phyloP scores from a whole-genome alignment of 441 rosid species.

The Bruguiera hainesii region DNA sequence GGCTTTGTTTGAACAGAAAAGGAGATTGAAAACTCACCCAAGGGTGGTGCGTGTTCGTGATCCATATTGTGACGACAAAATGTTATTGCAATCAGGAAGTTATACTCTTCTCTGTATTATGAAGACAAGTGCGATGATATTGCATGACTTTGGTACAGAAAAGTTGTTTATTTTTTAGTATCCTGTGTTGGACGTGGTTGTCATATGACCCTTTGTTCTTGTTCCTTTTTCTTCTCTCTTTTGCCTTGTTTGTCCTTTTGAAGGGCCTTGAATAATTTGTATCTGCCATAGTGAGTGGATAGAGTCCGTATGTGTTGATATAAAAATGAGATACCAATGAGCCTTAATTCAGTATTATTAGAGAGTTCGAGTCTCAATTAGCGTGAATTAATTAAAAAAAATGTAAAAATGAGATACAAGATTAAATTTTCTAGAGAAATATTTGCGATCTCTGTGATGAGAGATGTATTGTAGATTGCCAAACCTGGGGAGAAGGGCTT shows the following conservation, averaged over 20 bases:
- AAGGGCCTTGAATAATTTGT: slow-evolving; percentile 23
- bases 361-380: too few relatives aligned
- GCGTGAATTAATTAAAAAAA: too few relatives aligned
- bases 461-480: too few relatives aligned
- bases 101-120: slow-evolving; percentile 23
- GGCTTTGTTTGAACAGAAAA: slow-evolving; percentile 55
- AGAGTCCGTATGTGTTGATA: too few relatives aligned
- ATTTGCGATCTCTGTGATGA: too few relatives aligned
- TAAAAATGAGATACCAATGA: too few relatives aligned
- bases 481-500: too few relatives aligned
- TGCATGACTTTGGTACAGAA: slow-evolving; percentile 39
- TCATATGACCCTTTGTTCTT: too few relatives aligned
- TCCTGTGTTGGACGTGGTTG: slow-evolving; percentile 13
- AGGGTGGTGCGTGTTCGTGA: slow-evolving; percentile 75
- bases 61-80: slow-evolving; percentile 28
- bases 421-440: too few relatives aligned
- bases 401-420: too few relatives aligned
- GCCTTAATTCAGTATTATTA: too few relatives aligned
- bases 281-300: slow-evolving; percentile 13
- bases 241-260: neutral
- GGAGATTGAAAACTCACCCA: slow-evolving; percentile 71
- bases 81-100: too few relatives aligned
- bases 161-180: slow-evolving; percentile 20
- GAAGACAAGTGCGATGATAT: slow-evolving; percentile 36
- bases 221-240: neutral